Conservation (phyloP, 306 rosid genomes). For the Glycine latifolia region DNA sequence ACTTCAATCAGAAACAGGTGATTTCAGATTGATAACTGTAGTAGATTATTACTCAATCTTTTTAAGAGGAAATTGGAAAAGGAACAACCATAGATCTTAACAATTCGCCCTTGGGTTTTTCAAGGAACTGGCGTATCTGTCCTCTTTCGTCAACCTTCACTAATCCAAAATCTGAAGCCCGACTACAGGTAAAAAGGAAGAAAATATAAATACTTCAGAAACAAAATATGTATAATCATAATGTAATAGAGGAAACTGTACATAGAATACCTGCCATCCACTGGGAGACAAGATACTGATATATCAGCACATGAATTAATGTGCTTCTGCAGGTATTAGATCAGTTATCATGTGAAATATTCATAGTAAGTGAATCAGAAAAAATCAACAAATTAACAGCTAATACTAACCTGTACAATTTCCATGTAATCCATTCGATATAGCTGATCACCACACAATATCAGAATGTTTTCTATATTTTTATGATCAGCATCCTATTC, state of each 20-base stretch:
- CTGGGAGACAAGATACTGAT: conserved; percentile 61
- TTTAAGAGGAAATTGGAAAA: conserved; percentile 38
- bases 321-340: conserved; percentile 55
- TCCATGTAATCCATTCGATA: conserved; percentile 69
- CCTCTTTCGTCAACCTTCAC: conserved; percentile 64
- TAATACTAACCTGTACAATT: conserved; percentile 51
- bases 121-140: conserved; percentile 52
- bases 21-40: conserved; percentile 30
- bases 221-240: not conserved
- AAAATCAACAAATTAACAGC: conserved; percentile 17
- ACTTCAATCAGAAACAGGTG: conserved; percentile 37
- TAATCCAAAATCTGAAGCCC: conserved; percentile 63
- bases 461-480: conserved; percentile 60
- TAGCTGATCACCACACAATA: conserved; percentile 66
- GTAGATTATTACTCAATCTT: conserved; percentile 19
- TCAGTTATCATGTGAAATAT: conserved; percentile 37
- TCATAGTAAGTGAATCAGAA: conserved; percentile 24
- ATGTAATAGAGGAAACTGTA: conserved; percentile 29
- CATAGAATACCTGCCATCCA: conserved; percentile 57
- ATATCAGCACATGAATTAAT: conserved; percentile 56
- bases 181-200: conserved; percentile 42
- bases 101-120: conserved; percentile 60
- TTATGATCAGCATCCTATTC: conserved; percentile 62
- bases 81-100: conserved; percentile 64
- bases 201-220: conserved; percentile 20